Base-by-base conservation (phyloP, 805 yeast species). In the Wickerhamomyces kurtzmanii region DNA sequence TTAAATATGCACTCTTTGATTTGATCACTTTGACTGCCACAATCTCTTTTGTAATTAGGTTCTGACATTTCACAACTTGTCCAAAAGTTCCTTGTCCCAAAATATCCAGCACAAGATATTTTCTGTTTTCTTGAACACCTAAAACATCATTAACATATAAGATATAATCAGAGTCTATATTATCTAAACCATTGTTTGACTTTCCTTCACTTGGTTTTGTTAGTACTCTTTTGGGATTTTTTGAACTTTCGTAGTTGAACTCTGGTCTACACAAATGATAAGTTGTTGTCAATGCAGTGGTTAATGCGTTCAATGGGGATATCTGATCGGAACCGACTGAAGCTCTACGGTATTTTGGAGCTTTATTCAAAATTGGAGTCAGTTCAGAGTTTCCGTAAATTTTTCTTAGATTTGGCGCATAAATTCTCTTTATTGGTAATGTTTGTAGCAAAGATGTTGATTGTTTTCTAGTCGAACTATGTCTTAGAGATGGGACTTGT, bases 81-180 rank as follows among this genome's bases (percentile, higher is more conserved):
- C 98, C 98, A 63, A 91, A 91, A 1, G 98, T 87, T 3, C 99
- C 99, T 36, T 87, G 89, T 1, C 99, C 99, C 23, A 91, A 56
- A 11, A 91, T 65, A 52, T 89, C 97, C 32, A 91, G 59, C 5
- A 91, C 96, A 45, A 91, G 65, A 49, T 87, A 89, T 47, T 83
- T 81, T 30, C 87, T 65, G 33, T 84, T 87, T 39, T 83, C 91
- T 41, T 80, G 84, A 4, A 73, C 65, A 5, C 98, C 97, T 22
- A 91, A 58, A 15, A 91, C 75, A 50, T 93, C 98, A 51, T 93
- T 91, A 14, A 91, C 98, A 40, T 86, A 89, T 12, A 93, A 58
- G 31, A 91, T 89, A 48, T 87, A 89, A 55, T 91, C 96, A 49
- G 81, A 73, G 31, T 85, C 86, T 37, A 74, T 78, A 50, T 91